Evolutionary conservation across 2,329 filamentous ascomycete genomes (phyloP), one percentile per base, ranked within the genome.

Genomic region (Rutstroemia sp.): DNA sequence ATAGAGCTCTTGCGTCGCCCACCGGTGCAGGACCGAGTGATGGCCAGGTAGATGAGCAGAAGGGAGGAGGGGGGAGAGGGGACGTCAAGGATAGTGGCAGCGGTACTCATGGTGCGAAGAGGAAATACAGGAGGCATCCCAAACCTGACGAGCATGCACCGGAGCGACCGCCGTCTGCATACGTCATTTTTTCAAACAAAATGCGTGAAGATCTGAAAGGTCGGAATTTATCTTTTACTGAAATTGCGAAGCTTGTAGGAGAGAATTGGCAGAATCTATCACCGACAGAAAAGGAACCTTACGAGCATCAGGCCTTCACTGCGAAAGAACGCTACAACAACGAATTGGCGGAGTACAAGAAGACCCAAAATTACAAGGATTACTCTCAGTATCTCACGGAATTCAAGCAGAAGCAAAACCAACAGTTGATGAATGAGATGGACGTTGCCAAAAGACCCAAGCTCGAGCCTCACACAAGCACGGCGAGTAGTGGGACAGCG

Each of bases 101-200:
- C 6, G 72, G 67, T 16, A 70, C 74, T 21, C 72, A 77, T 25
- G 65, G 66, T 16, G 71, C 74, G 19, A 92, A 92, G 71, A 77
- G 88, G 47, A 91, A 90, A 67, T 92, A 92, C 65, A 79, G 87
- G 57, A 78, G 88, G 38, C 88, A 92, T 71, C 87, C 88, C 10
- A 90, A 90, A 82, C 78, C 87, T 3, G 89, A 94, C 63, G 86
- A 90, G 58, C 83, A 89, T 72, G 88, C 88, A 0, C 89, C 89
- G 1, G 88, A 92, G 66, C 78, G 88, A 23, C 87, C 89, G 1
- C 87, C 88, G 0, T 92, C 88, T 4, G 89, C 88, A 50, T 92
- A 92, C 72, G 89, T 92, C 12, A 80, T 92, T 16, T 94, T 94
- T 67, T 92, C 89, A 0, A 92, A 92, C 65, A 88, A 87, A 71